A percentile compares a stretch with the other conserved stretches of the same genome.
Conservation (phyloP, 2,329 filamentous ascomycete species). For the Fonsecaea erecta region DNA sequence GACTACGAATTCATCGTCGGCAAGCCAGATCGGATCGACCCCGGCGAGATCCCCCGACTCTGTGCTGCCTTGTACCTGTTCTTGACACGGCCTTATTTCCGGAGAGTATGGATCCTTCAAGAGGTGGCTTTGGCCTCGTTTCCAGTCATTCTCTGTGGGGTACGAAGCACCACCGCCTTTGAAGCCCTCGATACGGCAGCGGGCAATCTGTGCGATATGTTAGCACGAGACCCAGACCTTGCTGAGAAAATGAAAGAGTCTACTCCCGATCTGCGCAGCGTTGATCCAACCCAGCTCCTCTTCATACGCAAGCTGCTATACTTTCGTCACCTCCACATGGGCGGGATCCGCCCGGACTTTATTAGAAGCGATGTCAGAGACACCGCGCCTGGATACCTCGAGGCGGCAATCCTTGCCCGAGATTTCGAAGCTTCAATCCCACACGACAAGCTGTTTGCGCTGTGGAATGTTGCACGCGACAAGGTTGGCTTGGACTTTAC, state of each 20-base stretch:
- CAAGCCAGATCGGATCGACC: constrained; percentile 6
- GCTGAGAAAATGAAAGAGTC: constrained; percentile 6
- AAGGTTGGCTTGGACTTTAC: constrained; percentile 3
- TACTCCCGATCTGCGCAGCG: not conserved
- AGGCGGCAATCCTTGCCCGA: constrained; percentile 8
- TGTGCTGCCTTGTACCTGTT: constrained; percentile 24
- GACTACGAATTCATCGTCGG: constrained; percentile 7
- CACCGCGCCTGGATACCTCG: constrained; percentile 13
- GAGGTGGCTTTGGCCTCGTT: constrained; percentile 31
- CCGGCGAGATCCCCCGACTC: constrained; percentile 15
- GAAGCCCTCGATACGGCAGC: constrained; percentile 8
- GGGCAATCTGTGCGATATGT: constrained; percentile 12
- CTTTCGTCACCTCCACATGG: constrained; percentile 15
- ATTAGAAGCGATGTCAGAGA: not conserved
- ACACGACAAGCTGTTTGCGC: constrained; percentile 15
- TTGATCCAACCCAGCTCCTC: not conserved
- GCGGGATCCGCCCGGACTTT: not conserved
- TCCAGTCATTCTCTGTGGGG: constrained; percentile 29
- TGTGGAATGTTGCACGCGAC: constrained; percentile 18
- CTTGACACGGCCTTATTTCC: constrained; percentile 33
- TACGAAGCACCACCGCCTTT: not conserved
- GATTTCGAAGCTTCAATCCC: constrained; percentile 16
- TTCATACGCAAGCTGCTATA: constrained; percentile 17
- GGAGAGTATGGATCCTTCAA: constrained; percentile 34
- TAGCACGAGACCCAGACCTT: not conserved